Conservation (phyloP, 2,329 filamentous ascomycete species). For the Laburnicola sp. region DNA sequence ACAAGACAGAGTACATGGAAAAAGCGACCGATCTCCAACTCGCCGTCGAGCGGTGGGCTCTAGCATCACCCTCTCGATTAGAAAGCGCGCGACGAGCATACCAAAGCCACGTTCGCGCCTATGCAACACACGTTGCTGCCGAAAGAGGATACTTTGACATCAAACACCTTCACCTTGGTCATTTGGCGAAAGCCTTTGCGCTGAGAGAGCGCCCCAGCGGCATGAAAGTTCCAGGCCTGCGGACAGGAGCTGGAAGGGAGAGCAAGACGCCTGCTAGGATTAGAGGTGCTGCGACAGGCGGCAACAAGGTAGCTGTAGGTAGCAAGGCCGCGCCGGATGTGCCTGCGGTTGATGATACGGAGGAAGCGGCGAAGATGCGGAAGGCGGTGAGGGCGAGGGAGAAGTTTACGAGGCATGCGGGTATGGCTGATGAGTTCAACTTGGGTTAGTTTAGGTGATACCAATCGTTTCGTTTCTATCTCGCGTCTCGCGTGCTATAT, state of each 20-base stretch:
- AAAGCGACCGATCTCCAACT: slow-evolving; percentile 69
- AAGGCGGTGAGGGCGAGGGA: slow-evolving; percentile 55
- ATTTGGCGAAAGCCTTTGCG: slow-evolving; percentile 91
- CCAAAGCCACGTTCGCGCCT: slow-evolving; percentile 90
- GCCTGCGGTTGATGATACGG: slow-evolving; percentile 52
- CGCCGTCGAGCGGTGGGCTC: slow-evolving; percentile 66
- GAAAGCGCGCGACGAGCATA: slow-evolving; percentile 84
- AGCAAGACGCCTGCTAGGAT: slow-evolving; percentile 45
- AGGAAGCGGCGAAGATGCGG: slow-evolving; percentile 65
- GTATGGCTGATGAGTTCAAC: slow-evolving; percentile 68
- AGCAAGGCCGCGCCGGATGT: slow-evolving; percentile 42
- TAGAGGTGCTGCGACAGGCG: slow-evolving; percentile 34
- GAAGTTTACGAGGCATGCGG: slow-evolving; percentile 56
- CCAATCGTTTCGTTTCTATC: neutral
- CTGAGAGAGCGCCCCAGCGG: slow-evolving; percentile 84
- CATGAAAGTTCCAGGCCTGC: slow-evolving; percentile 62
- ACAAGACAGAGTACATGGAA: slow-evolving; percentile 63
- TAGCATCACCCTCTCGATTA: slow-evolving; percentile 68
- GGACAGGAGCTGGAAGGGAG: slow-evolving; percentile 49
- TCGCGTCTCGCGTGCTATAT: no score
- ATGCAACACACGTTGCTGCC: slow-evolving; percentile 86
- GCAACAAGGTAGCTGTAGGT: slow-evolving; percentile 42
- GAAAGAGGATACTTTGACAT: slow-evolving; percentile 91
- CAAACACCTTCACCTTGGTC: slow-evolving; percentile 84
- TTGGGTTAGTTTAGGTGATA: slow-evolving; percentile 54